Base-by-base conservation (phyloP, 305 asterid genomes). In the Fraxinus sp. region DNA sequence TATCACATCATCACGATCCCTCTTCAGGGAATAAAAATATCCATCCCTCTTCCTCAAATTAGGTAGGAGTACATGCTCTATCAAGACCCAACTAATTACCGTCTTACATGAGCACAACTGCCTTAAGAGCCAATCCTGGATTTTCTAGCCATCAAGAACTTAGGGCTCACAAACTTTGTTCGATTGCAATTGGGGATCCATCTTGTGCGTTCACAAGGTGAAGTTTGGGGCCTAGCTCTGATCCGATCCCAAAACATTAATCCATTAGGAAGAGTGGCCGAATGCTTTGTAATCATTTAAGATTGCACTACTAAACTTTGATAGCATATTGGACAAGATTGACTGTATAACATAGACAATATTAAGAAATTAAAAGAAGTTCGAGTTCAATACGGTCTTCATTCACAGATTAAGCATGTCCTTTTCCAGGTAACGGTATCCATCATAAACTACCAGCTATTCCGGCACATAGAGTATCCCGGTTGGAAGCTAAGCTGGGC, bases 401-500 rank as follows among this genome's bases (percentile, higher is more conserved):
- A 55, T 43, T 36, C 52, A 70, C 10, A n/a, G 55, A 79, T 14
- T 20, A 43, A 28, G 18, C 30, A 10, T 43, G 4, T 74, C 20
- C 7, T 59, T 9, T 79, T 79, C 35, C 84, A 95, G 97, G 87
- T 93, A 55, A 49, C 36, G 30, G 78, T 95, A 2, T 87, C 94
- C 5, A 90, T 95, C 0, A 82, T 86, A 83, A 95, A 95, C 89
- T 89, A 86, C 88, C 98, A 95, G 83, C 88, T 93, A 5, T 93
- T 87, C 86, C 92, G 98, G 1, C 98, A 95, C 26, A 79, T 93
- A 20, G 97, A 93, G 33, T 55, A 68, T 35, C 97, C 98, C 0
- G 97, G 98, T 18, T 95, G 97, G 97, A 93, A 84, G 88, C 85
- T 95, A 39, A 89, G 91, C 10, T 95, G 97, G 97, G 55, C 6